Evolutionary conservation across 202 grass and related monocot genomes (phyloP).

Genomic region (Saccharum hybrid): DNA sequence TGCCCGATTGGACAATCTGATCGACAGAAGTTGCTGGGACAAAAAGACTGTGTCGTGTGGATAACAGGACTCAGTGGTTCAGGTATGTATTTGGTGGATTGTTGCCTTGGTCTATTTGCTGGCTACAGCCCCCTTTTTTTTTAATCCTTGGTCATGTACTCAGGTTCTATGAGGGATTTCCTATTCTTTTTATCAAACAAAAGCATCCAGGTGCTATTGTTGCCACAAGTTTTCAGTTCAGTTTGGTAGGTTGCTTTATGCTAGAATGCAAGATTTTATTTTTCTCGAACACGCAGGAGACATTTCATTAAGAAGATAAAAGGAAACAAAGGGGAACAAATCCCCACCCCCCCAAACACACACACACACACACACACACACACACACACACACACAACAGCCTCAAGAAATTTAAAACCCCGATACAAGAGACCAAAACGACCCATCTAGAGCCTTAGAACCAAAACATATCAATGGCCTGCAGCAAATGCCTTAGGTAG

Average conservation of each 20-base stretch:
- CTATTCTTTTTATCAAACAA: not conserved
- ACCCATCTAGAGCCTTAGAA: not conserved
- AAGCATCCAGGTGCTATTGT: not conserved
- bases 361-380: no score
- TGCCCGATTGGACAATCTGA: slow-evolving; percentile 84
- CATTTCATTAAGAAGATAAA: not conserved
- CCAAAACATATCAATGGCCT: not conserved
- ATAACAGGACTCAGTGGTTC: slow-evolving; percentile 97
- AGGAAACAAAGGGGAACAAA: not conserved
- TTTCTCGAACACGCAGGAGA: not conserved
- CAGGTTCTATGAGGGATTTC: slow-evolving; percentile 10
- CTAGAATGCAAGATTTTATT: slow-evolving; percentile 7
- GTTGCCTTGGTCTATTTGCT: slow-evolving; percentile 28
- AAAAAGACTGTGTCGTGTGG: slow-evolving; percentile 95
- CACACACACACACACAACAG: no score
- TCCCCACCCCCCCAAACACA: no score
- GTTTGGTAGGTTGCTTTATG: slow-evolving; percentile 30
- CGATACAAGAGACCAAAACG: no score
- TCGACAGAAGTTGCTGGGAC: slow-evolving; percentile 74
- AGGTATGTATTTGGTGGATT: slow-evolving; percentile 53
- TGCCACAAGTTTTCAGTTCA: not conserved
- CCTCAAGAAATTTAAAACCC: no score
- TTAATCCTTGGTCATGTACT: slow-evolving; percentile 13
- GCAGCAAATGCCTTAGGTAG: not conserved
- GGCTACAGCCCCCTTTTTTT: not conserved